Base-by-base conservation (phyloP, 2,329 filamentous ascomycete genomes). In the Claviceps cyperi region DNA sequence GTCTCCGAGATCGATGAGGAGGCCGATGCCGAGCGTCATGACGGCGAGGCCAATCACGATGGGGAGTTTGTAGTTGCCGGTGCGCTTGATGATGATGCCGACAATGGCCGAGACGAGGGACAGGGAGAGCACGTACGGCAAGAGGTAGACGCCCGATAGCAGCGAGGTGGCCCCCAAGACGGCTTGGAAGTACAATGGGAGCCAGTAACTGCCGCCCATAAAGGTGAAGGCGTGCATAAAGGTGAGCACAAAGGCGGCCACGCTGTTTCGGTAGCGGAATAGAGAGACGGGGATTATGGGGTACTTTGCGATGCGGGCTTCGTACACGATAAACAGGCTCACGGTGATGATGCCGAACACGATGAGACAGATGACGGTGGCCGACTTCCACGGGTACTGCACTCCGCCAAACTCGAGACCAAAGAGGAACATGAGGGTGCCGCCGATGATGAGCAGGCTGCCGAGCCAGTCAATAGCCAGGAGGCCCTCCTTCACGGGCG, bases 331-430 rank as follows among this genome's bases (percentile, higher is more conserved):
- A 64, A 94, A 94, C 39, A 89, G 55, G 13, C 55, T 75, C 49
- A 84, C 72, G 13, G 75, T 73, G 28, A 84, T 51, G 22, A 78
- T 60, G 21, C 87, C 87, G 56, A 91, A 88, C 46, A 91, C 68
- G 55, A 94, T 73, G 28, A 94, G 73, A 59, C 84, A 89, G 57
- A 94, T 75, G 35, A 90, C 84, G 1, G 78, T 82, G 1, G 84
- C 73, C 0, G 84, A 90, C 48, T 68, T 66, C 88, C 88, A 94
- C 1, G 89, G 83, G 55, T 78, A 79, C 21, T 74, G 73, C 48
- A 88, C 77, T 46, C 87, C 89, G 50, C 89, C 90, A 54, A 91
- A 87, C 60, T 94, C 84, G 11, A 95, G 77, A 0, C 88, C 90
- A 41, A 95, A 79, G 4, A 95, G 77, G 55, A 94, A 73, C 86